These are phyloP conservation scores for Tillandsia fasciculata DNA, from an alignment of 176 grass and related monocot species.

Conservation along the genomic window DNA sequence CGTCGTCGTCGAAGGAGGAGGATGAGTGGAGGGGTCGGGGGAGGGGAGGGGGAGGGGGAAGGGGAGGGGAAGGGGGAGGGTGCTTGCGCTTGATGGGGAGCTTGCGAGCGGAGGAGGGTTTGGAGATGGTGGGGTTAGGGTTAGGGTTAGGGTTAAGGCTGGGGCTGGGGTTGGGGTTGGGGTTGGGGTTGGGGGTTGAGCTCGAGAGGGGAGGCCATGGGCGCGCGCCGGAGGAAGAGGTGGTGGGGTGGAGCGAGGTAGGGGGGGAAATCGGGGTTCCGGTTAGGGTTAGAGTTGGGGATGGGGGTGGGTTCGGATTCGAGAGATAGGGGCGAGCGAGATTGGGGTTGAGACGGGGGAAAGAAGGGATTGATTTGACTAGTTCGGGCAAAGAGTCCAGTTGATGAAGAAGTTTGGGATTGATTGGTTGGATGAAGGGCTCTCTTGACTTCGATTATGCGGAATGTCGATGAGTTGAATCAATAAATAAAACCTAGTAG, in stretches of 20 bases:
- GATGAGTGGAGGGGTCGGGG: constrained; percentile 19
- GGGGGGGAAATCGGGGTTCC: background rate
- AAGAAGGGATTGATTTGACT: background rate
- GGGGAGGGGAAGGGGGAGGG: constrained; percentile 18
- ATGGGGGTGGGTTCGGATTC: background rate
- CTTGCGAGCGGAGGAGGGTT: constrained; percentile 47
- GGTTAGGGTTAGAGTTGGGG: background rate
- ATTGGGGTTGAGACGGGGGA: background rate
- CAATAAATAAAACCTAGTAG: too few species aligned
- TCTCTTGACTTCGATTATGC: too few species aligned
- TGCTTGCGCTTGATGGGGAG: constrained; percentile 97
- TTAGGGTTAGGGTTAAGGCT: constrained; percentile 23
- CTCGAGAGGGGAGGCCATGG: constrained; percentile 54
- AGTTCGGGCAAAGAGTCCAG: too few species aligned
- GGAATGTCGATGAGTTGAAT: too few species aligned
- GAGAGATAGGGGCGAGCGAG: background rate
- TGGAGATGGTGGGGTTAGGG: constrained; percentile 17
- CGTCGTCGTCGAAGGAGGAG: constrained; percentile 7
- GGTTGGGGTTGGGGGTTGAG: constrained; percentile 20
- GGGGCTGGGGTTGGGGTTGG: constrained; percentile 15
- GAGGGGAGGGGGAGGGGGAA: constrained; percentile 13
- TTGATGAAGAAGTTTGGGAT: too few species aligned
- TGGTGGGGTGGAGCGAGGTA: constrained; percentile 4
- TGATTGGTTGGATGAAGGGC: too few species aligned
- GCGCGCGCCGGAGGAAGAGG: constrained; percentile 17